phyloP scores from a whole-genome alignment of 2,329 filamentous ascomycete genomes.

The Leptosphaerulina australis region DNA sequence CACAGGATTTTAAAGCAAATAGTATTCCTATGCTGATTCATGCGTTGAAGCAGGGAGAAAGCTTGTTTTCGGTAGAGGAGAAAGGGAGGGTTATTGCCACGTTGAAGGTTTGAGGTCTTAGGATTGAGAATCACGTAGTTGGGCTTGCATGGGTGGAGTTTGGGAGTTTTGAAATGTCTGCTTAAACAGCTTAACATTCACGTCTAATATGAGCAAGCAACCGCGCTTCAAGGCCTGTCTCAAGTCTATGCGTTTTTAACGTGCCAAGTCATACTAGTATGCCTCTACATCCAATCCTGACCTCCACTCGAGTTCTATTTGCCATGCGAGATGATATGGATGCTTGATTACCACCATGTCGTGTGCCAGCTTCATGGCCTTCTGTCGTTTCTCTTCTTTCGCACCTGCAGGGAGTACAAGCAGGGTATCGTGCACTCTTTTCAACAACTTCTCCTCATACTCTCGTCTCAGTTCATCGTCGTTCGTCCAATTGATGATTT shows the following conservation, averaged over 20 bases:
- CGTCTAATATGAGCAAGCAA: not conserved
- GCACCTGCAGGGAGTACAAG: constrained; percentile 68
- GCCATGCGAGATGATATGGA: constrained; percentile 87
- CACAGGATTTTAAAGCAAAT: constrained; percentile 72
- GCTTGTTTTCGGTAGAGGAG: constrained; percentile 64
- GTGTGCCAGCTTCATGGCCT: constrained; percentile 76
- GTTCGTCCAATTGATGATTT: constrained; percentile 86
- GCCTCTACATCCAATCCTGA: constrained; percentile 51
- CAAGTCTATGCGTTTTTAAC: no score
- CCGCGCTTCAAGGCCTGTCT: not conserved
- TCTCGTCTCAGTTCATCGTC: constrained; percentile 83
- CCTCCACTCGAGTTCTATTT: constrained; percentile 86
- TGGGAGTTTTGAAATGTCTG: constrained; percentile 5
- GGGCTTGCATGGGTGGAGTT: constrained; percentile 23
- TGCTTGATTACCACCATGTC: constrained; percentile 98
- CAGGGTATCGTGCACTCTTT: constrained; percentile 79
- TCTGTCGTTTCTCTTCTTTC: constrained; percentile 73
- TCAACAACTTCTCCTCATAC: constrained; percentile 89
- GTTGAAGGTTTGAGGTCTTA: constrained; percentile 7
- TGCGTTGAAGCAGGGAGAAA: constrained; percentile 70
- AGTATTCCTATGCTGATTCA: constrained; percentile 67
- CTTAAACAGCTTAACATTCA: not conserved
- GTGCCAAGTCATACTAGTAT: constrained; percentile 16
- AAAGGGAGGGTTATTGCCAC: constrained; percentile 51
- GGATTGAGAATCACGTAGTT: not conserved